Evolutionary conservation across 2,329 filamentous ascomycete genomes (phyloP).

Genomic region (Cyphellophora attinorum): DNA sequence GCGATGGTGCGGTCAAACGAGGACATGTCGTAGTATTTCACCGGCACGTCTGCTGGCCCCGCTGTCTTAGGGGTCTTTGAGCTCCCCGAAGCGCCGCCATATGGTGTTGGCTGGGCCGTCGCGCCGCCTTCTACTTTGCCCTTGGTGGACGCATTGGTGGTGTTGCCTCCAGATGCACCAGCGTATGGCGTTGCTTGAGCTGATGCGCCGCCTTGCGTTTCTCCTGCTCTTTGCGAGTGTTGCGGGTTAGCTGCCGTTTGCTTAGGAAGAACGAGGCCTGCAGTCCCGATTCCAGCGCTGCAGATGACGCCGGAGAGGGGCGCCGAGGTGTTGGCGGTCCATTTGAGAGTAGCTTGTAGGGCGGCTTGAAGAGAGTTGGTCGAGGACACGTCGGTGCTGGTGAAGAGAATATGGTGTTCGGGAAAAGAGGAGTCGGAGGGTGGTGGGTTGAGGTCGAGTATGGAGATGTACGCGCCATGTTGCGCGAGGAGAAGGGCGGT

Average conservation of each 20-base stretch:
- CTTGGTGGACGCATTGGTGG: no score
- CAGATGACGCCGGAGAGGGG: constrained; percentile 16
- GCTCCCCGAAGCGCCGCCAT: background rate
- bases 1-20: constrained; percentile 50
- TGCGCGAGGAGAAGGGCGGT: constrained; percentile 15
- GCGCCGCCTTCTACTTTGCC: no score
- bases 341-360: constrained; percentile 14
- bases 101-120: no score
- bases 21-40: constrained; percentile 39
- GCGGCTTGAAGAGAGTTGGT: constrained; percentile 15
- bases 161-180: no score
- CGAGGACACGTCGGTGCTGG: constrained; percentile 19
- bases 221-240: no score
- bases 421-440: constrained; percentile 7
- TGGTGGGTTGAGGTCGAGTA: constrained; percentile 20
- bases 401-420: constrained; percentile 18
- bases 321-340: constrained; percentile 12
- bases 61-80: constrained; percentile 14
- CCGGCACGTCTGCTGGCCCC: constrained; percentile 8
- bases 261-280: constrained; percentile 13
- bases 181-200: no score
- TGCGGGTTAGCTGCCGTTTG: constrained; percentile 6
- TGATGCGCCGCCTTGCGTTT: no score
- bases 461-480: constrained; percentile 18
- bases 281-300: constrained; percentile 17